Conservation (phyloP, 2,329 filamentous ascomycete genomes). For the Ramichloridium luteum region DNA sequence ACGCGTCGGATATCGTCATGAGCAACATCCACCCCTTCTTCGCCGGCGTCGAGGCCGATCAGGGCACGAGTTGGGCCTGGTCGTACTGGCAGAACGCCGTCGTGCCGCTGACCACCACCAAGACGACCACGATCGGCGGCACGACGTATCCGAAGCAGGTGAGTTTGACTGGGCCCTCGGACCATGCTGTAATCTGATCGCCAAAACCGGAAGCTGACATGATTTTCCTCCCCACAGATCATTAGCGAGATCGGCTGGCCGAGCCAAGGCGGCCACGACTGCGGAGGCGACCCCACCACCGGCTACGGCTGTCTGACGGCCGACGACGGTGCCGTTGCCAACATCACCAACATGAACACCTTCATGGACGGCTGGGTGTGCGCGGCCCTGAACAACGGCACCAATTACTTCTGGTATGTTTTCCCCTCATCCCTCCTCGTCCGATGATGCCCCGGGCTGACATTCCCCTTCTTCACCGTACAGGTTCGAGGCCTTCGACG, state of each 20-base stretch:
- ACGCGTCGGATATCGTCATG: conserved; percentile 77
- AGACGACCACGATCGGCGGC: conserved; percentile 21
- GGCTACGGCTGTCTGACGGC: conserved; percentile 39
- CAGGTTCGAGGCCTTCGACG: conserved; percentile 85
- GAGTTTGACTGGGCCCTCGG: neutral
- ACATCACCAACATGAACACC: conserved; percentile 67
- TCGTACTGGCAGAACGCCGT: conserved; percentile 67
- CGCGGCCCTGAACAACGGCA: conserved; percentile 63
- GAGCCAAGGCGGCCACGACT: conserved; percentile 65
- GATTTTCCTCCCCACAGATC: conserved; percentile 41
- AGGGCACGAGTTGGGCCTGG: conserved; percentile 70
- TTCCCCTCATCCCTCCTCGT: neutral
- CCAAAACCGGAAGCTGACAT: too few species aligned
- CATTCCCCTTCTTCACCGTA: conserved; percentile 1
- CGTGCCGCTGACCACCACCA: conserved; percentile 46
- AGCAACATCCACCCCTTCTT: conserved; percentile 97
- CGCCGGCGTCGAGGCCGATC: conserved; percentile 55
- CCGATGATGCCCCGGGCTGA: neutral
- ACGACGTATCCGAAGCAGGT: conserved; percentile 13
- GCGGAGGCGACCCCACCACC: conserved; percentile 39
- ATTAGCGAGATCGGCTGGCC: conserved; percentile 93
- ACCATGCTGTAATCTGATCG: conserved; percentile 5
- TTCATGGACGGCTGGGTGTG: conserved; percentile 84
- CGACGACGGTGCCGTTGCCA: conserved; percentile 58
- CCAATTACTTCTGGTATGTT: conserved; percentile 79